These are phyloP conservation scores for Lasiodiplodia sp. DNA, from an alignment of 2,329 filamentous ascomycete genomes.

Conservation along the genomic window DNA sequence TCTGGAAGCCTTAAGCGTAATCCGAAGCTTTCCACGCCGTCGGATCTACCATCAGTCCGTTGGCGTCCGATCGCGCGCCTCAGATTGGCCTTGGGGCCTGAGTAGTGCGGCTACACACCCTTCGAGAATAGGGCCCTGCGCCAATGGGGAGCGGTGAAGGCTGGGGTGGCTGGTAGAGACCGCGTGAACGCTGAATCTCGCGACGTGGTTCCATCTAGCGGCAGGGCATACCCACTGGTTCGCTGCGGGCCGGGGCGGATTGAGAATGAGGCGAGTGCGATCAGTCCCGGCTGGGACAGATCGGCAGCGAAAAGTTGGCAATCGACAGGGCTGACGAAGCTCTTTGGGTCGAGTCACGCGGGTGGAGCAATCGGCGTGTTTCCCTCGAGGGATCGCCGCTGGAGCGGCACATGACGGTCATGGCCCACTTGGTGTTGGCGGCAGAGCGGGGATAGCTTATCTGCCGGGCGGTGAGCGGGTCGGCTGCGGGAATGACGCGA, in stretches of 20 bases:
- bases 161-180: background rate
- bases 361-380: constrained; percentile 21
- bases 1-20: background rate
- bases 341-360: constrained; percentile 11
- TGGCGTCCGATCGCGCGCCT: background rate
- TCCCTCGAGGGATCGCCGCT: constrained; percentile 2
- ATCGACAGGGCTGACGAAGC: constrained; percentile 7
- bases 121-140: background rate
- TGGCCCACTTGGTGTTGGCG: constrained; percentile 20
- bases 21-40: background rate
- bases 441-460: constrained; percentile 13
- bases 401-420: constrained; percentile 9
- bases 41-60: background rate
- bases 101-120: background rate
- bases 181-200: background rate
- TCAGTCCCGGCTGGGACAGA: background rate
- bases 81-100: background rate
- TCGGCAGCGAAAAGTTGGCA: constrained; percentile 1
- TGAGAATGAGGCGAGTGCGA: constrained; percentile 18
- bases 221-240: constrained; percentile 14
- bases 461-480: constrained; percentile 20
- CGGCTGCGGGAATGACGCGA: constrained; percentile 20
- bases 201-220: constrained; percentile 6
- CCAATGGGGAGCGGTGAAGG: constrained; percentile 11
- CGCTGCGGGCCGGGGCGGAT: constrained; percentile 21